Percentiles rank a stretch among this genome's conserved stretches.
These are phyloP conservation scores for Fusarium protoensiforme DNA, from an alignment of 2,329 filamentous ascomycete species.

Conservation along the genomic window DNA sequence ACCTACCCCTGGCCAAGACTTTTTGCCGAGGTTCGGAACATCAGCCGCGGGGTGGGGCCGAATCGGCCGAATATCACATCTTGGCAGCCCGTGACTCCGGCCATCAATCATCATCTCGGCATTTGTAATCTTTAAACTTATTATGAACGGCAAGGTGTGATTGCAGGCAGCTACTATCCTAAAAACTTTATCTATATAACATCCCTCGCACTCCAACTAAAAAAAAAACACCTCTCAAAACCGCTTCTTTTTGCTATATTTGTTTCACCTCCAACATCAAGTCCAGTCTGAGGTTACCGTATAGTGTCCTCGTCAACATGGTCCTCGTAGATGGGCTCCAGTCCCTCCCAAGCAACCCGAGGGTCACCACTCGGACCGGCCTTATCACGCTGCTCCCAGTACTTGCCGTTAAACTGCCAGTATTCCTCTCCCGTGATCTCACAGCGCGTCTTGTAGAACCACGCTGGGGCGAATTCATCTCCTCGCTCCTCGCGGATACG, in stretches of 20 bases:
- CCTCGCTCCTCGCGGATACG: slow-evolving; percentile 79
- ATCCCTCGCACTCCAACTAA: not conserved
- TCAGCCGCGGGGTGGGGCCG: slow-evolving; percentile 27
- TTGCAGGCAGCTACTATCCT: slow-evolving; percentile 8
- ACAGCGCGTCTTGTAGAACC: slow-evolving; percentile 82
- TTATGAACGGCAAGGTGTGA: not conserved
- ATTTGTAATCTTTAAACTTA: not conserved
- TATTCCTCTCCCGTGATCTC: slow-evolving; percentile 87
- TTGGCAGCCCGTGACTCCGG: slow-evolving; percentile 19
- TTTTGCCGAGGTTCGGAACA: slow-evolving; percentile 38
- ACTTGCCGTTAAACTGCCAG: slow-evolving; percentile 90
- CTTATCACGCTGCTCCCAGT: slow-evolving; percentile 81
- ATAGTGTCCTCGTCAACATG: slow-evolving; percentile 25
- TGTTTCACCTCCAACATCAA: not conserved
- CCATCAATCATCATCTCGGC: not conserved
- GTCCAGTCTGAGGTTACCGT: slow-evolving; percentile 11
- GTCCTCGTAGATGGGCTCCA: slow-evolving; percentile 79
- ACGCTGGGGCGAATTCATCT: slow-evolving; percentile 84
- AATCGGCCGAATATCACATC: slow-evolving; percentile 19
- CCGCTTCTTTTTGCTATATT: slow-evolving; percentile 8
- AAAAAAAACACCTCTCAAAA: not conserved
- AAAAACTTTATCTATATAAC: slow-evolving; percentile 11
- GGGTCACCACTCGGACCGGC: slow-evolving; percentile 69
- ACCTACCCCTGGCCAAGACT: slow-evolving; percentile 20
- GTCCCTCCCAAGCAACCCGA: slow-evolving; percentile 69